Evolutionary conservation across 2,329 filamentous ascomycete species (phyloP).

Genomic region (Zopfia rhizophila): DNA sequence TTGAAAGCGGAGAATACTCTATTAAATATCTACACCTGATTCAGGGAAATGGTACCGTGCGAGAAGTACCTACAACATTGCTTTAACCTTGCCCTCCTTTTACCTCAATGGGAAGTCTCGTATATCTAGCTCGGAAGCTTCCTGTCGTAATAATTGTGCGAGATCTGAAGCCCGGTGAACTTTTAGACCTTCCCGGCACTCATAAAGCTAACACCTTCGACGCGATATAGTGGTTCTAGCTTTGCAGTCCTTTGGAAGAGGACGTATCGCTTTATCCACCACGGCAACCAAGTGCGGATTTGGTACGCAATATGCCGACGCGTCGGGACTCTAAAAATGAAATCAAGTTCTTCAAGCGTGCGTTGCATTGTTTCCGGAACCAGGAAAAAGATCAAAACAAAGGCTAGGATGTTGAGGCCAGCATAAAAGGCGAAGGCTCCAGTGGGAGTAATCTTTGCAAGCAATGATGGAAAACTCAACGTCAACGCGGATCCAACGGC

Average conservation of each 20-base stretch:
- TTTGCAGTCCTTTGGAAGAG: slow-evolving; percentile 36
- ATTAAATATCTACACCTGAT: no score
- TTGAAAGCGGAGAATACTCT: no score
- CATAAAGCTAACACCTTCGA: no score
- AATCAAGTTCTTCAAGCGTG: slow-evolving; percentile 19
- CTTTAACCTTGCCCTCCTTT: no score
- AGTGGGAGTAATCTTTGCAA: slow-evolving; percentile 36
- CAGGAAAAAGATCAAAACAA: slow-evolving; percentile 14
- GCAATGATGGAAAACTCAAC: slow-evolving; percentile 39
- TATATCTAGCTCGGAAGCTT: no score
- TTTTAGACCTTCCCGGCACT: no score
- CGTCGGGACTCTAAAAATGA: slow-evolving; percentile 52
- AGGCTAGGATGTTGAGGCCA: slow-evolving; percentile 15
- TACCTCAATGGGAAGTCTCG: no score
- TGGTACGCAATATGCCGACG: neutral
- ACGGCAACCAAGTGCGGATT: slow-evolving; percentile 48
- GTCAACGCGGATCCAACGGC: slow-evolving; percentile 38
- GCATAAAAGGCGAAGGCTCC: slow-evolving; percentile 48
- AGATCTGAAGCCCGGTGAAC: no score
- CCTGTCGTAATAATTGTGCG: no score
- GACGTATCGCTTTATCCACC: slow-evolving; percentile 45
- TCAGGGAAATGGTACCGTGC: no score
- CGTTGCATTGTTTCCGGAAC: slow-evolving; percentile 17
- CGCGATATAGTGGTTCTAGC: slow-evolving; percentile 36
- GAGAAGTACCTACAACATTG: no score